A percentile compares a stretch with the other conserved stretches of the same genome.
Conservation (phyloP, 2,329 filamentous ascomycete genomes). For the Plenodomus lindquistii region DNA sequence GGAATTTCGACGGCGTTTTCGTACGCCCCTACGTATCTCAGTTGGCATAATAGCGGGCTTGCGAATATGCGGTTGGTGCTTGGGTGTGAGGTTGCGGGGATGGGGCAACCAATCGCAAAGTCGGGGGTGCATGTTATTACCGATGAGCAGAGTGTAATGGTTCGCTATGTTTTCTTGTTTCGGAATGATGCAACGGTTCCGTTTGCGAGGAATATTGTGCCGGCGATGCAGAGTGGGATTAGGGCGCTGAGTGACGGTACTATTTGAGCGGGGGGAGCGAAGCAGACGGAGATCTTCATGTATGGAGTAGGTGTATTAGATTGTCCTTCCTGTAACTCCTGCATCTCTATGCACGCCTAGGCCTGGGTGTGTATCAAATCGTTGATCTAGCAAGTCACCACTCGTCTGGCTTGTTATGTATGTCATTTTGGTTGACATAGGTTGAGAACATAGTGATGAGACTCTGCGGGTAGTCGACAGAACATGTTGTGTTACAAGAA, state of each 20-base stretch:
- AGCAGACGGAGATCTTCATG: too few species aligned
- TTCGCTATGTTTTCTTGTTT: conserved; percentile 41
- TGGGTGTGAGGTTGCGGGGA: conserved; percentile 34
- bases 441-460: too few species aligned
- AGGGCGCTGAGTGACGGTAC: conserved; percentile 18
- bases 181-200: conserved; percentile 16
- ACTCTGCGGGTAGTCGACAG: neutral
- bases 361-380: too few species aligned
- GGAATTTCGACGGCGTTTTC: conserved; percentile 30
- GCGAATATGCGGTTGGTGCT: conserved; percentile 34
- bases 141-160: conserved; percentile 34
- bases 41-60: conserved; percentile 32
- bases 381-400: too few species aligned
- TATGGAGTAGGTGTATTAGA: too few species aligned
- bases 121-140: conserved; percentile 32
- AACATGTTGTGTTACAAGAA: neutral
- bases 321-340: too few species aligned
- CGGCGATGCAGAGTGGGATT: conserved; percentile 28
- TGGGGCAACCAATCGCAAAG: conserved; percentile 14
- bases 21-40: conserved; percentile 24
- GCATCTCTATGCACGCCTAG: too few species aligned
- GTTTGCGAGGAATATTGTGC: conserved; percentile 21
- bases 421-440: too few species aligned
- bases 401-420: too few species aligned
- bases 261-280: neutral